Percentiles rank a stretch among this genome's conserved stretches.
Conservation (phyloP, 306 rosid species). For the Pyrus betulifolia region DNA sequence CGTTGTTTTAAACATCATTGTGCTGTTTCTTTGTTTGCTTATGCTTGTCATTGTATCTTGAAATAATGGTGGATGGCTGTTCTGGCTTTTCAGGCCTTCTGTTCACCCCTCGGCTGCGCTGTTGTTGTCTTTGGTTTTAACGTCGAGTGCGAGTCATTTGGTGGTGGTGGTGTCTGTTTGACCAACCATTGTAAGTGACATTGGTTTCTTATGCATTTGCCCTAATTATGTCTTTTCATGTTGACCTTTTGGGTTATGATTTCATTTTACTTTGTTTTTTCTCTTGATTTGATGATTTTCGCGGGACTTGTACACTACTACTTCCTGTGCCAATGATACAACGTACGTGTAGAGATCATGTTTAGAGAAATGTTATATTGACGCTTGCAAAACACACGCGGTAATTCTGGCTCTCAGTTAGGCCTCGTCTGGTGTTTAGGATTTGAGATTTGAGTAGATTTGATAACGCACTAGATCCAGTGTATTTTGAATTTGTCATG, state of each 20-base stretch:
- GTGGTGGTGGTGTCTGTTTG: neutral
- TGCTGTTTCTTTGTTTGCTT: too few species aligned
- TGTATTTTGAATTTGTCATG: too few species aligned
- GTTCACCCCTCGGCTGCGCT: neutral
- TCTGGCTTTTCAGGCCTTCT: neutral
- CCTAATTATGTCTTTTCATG: neutral
- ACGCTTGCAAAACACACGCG: too few species aligned
- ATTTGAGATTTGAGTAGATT: too few species aligned
- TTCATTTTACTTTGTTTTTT: too few species aligned
- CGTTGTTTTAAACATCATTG: neutral
- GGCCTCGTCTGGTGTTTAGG: too few species aligned
- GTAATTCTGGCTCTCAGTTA: too few species aligned
- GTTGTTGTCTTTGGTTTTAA: neutral
- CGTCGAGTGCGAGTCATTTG: neutral
- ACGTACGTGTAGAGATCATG: too few species aligned
- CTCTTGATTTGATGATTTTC: neutral
- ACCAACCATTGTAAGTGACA: neutral
- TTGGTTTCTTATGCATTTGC: neutral
- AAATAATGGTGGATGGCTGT: neutral
- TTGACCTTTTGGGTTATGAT: neutral
- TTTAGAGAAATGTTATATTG: too few species aligned
- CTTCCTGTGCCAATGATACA: neutral
- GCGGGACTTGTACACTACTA: too few species aligned
- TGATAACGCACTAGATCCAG: neutral
- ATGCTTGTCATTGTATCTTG: neutral